Evolutionary conservation across 2,329 filamentous ascomycete species (phyloP).

Genomic region (Ceratocystiopsis sp.): DNA sequence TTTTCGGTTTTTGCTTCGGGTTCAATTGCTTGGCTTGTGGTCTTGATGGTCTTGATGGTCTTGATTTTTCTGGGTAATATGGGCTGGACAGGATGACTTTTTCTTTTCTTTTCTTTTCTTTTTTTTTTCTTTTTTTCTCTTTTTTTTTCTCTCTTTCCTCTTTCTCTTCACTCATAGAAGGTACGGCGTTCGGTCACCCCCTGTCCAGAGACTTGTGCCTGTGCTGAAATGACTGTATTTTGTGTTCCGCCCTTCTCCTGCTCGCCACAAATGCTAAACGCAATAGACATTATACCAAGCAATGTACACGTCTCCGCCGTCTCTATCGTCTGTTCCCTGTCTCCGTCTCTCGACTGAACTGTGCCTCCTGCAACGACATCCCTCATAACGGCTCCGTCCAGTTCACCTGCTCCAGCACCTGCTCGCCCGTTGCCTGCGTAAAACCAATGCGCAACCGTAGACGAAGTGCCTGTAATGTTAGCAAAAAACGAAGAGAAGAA

Average conservation of each 20-base stretch:
- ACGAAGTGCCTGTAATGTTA: slow-evolving; percentile 50
- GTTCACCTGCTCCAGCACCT: slow-evolving; percentile 83
- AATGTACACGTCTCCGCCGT: neutral
- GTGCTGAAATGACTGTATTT: neutral
- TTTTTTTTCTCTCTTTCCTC: neutral
- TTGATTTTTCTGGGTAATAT: no score
- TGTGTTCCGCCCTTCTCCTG: neutral
- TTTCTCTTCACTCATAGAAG: neutral
- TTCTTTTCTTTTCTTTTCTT: neutral
- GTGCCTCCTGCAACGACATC: neutral
- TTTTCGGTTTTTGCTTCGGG: neutral
- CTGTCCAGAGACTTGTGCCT: neutral
- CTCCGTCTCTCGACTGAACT: no score
- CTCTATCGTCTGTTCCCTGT: no score
- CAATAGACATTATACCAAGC: neutral
- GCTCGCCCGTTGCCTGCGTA: slow-evolving; percentile 48
- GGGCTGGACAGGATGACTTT: neutral
- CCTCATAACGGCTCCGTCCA: slow-evolving; percentile 61
- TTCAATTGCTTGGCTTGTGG: neutral
- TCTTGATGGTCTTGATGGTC: neutral
- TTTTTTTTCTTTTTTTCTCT: neutral
- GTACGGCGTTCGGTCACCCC: no score
- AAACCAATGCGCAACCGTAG: slow-evolving; percentile 77
- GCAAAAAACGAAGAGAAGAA: slow-evolving; percentile 2
- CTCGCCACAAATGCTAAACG: neutral